Conservation (phyloP, 306 rosid genomes). For the Fragaria nilgerrensis region DNA sequence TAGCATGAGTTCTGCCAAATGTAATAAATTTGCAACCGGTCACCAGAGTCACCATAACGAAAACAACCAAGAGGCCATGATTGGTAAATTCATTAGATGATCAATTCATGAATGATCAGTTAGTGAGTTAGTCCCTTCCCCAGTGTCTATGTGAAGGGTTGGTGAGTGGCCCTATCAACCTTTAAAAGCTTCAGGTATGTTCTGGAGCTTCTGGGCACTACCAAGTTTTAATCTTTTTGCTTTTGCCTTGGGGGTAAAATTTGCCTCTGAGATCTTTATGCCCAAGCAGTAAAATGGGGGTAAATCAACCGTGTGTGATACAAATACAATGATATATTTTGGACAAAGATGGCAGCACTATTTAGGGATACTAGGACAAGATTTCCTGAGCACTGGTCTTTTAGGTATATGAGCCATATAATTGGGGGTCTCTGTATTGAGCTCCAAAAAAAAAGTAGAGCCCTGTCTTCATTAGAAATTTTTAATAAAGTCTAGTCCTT, state of each 20-base stretch:
- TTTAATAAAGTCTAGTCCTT: conserved; percentile 5
- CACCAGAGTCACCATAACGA: background rate
- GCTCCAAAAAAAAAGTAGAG: conserved; percentile 48
- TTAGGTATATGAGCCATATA: conserved; percentile 14
- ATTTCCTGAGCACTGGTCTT: conserved; percentile 12
- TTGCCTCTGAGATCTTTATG: conserved; percentile 1
- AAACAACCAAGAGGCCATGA: background rate
- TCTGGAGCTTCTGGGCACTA: background rate
- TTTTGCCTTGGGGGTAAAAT: conserved; percentile 19
- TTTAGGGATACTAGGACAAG: conserved; percentile 12
- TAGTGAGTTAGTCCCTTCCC: conserved; percentile 54
- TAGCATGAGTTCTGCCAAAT: background rate
- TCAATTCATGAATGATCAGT: conserved; percentile 21
- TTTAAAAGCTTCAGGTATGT: conserved; percentile 20
- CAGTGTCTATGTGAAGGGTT: conserved; percentile 63
- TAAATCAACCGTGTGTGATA: background rate
- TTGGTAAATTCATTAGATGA: conserved; percentile 1
- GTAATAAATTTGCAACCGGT: background rate
- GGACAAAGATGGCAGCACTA: conserved; percentile 43
- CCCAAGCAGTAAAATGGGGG: background rate
- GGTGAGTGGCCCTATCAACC: conserved; percentile 68
- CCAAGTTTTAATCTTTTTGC: background rate
- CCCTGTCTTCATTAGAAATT: conserved; percentile 53
- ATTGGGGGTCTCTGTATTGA: conserved; percentile 8
- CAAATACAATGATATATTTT: background rate